Percentiles rank a stretch among this genome's conserved stretches.
Evolutionary conservation across 176 grass and related monocot genomes (phyloP).

Genomic region (Avena eriantha): DNA sequence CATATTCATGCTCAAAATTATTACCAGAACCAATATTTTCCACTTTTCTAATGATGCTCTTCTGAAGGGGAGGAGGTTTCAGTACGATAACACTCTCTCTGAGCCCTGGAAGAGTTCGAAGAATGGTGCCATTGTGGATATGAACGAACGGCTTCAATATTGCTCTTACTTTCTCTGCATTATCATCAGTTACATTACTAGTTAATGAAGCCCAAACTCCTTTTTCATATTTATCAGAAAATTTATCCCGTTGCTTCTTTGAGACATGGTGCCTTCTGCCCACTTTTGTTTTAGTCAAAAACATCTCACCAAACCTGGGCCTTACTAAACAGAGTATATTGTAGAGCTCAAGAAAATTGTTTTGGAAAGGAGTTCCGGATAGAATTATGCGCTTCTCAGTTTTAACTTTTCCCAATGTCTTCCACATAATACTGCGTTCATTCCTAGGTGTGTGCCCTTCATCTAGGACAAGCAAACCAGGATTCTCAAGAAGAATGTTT

Average conservation of each 20-base stretch:
- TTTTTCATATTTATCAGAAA: conserved; percentile 73
- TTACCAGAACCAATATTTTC: conserved; percentile 73
- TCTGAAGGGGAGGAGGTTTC: conserved; percentile 63
- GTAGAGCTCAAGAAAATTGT: conserved; percentile 93
- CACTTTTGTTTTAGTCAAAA: conserved; percentile 65
- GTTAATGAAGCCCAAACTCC: conserved; percentile 87
- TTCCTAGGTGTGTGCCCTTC: conserved; percentile 97
- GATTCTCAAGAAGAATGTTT: conserved; percentile 78
- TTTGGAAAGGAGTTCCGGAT: conserved; percentile 96
- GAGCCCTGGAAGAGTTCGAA: conserved; percentile 80
- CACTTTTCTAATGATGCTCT: conserved; percentile 79
- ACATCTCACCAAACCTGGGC: conserved; percentile 85
- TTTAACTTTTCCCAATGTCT: conserved; percentile 82
- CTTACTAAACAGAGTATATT: conserved; percentile 92
- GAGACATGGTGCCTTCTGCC: conserved; percentile 42
- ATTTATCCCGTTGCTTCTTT: conserved; percentile 55
- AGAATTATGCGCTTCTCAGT: conserved; percentile 85
- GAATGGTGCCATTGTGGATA: conserved; percentile 90
- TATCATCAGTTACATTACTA: conserved; percentile 80
- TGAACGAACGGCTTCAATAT: conserved; percentile 94
- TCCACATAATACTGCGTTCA: conserved; percentile 75
- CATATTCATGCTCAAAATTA: conserved; percentile 82
- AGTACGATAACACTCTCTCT: conserved; percentile 75
- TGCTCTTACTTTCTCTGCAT: conserved; percentile 82
- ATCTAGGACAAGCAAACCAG: conserved; percentile 89